Base-by-base conservation (phyloP, 179 eudicot species). In the Amaranthus tricolor region DNA sequence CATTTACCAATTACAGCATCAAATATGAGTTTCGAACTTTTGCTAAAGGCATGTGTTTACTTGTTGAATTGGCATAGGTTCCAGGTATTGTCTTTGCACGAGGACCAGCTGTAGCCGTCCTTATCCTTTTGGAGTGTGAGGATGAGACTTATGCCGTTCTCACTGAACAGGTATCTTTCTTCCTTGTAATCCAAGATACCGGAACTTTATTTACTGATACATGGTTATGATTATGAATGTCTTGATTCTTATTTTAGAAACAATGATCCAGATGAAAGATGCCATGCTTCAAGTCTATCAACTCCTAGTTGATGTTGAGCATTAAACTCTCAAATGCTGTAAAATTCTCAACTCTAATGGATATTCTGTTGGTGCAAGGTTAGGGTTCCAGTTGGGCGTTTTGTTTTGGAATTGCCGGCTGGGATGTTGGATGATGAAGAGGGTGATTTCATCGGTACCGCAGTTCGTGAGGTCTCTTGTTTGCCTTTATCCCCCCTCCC, bases 71-170 rank as follows among this genome's bases (percentile, higher is more conserved):
- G 40, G 0, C 40, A 10, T 70, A 93, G 99, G 91, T 95, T 85
- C 99, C 99, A 80, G 97, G 99, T 76, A 93, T 95, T 82, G 97
- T 93, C 60, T 92, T 95, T 87, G 99, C 97, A 65, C 87, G 97
- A 79, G 97, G 99, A 72, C 97, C 99, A 78, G 99, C 99, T 71
- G 98, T 89, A 70, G 96, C 99, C 61, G 91, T 95, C 78, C 87
- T 95, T 78, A 89, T 95, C 64, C 97, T 95, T 66, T 79, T 95
- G 83, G 98, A 89, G 43, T 93, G 96, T 6, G 96, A 89, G 79
- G 97, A 97, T 62, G 86, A 90, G 81, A 95, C 93, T 44, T 93
- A 86, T 79, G 93, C 92, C 31, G 88, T 95, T 85, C 97, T 95
- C 71, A 95, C 95, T 17, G 94, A 95, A 74, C 99, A 95, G 92